These are phyloP conservation scores for Solanum chacoense DNA, from an alignment of 305 asterid species.

Conservation along the genomic window DNA sequence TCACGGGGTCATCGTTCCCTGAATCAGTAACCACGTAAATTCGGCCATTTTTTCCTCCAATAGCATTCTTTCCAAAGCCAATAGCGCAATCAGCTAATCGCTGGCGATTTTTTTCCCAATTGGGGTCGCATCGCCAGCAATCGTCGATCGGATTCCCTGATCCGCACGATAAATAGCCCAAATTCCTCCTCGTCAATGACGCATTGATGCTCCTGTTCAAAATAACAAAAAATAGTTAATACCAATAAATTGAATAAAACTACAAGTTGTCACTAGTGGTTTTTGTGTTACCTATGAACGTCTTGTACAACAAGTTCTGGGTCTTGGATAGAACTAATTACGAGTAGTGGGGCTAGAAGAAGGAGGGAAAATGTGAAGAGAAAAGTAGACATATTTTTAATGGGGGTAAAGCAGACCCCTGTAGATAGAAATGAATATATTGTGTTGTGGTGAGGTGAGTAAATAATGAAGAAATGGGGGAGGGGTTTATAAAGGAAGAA, in stretches of 20 bases:
- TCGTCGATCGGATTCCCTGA: constrained; percentile 47
- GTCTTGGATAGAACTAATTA: constrained; percentile 11
- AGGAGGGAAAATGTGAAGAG: neutral
- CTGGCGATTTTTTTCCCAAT: constrained; percentile 46
- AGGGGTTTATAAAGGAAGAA: constrained; percentile 19
- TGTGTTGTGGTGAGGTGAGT: neutral
- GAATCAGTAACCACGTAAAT: constrained; percentile 54
- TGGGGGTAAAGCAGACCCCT: neutral
- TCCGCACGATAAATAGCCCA: constrained; percentile 42
- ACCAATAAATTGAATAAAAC: neutral
- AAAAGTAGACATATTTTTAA: constrained; percentile 18
- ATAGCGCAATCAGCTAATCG: constrained; percentile 64
- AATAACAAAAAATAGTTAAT: neutral
- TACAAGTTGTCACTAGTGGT: neutral
- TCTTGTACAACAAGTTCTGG: constrained; percentile 54
- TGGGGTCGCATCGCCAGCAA: constrained; percentile 43
- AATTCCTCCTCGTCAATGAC: constrained; percentile 38
- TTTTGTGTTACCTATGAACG: constrained; percentile 34
- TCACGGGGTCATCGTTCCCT: constrained; percentile 44
- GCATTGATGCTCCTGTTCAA: constrained; percentile 49
- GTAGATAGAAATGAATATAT: neutral
- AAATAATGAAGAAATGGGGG: neutral
- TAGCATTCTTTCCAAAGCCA: constrained; percentile 65
- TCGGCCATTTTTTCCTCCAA: constrained; percentile 50
- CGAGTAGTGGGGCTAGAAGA: constrained; percentile 13